Evolutionary conservation across 2,329 filamentous ascomycete species (phyloP), one percentile per base, ranked within the genome.

Genomic region (Diaporthe amygdali): DNA sequence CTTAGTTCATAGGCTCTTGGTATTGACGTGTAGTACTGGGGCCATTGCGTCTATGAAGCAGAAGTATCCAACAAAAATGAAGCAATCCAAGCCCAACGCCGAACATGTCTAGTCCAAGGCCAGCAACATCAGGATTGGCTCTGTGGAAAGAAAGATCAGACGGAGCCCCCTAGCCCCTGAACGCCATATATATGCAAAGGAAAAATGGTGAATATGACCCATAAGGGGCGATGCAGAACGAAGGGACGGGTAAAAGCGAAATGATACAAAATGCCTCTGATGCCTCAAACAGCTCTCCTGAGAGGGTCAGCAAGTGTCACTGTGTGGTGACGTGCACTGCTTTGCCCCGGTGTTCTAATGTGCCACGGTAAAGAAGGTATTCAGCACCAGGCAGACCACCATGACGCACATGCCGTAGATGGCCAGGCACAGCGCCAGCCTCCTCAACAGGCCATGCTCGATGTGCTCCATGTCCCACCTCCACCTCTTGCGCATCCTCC

Each of bases 371-470:
- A 96, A 95, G 76, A 97, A 93, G 17, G 93, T 91, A 80, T 98
- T 98, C 78, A 95, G 94, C 52, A 90, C 84, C 76, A 99, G 83
- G 79, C 95, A 98, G 59, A 96, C 91, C 34, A 94, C 84, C 96
- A 99, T 98, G 67, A 99, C 95, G 61, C 93, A 83, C 10, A 94
- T 75, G 25, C 96, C 96, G 78, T 99, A 99, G 10, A 95, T 85
- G 9, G 93, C 92, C 72, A 99, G 84, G 0, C 85, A 92, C 56
- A 98, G 84, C 67, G 94, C 92, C 73, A 94, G 81, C 77, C 90
- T 92, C 71, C 96, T 88, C 68, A 98, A 80, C 86, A 87, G 70
- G 76, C 88, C 79, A 81, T 90, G 84, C 84, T 90, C 90, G 81
- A 95, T 76, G 84, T 91, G 84, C 83, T 92, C 83, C 74, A 91